These are phyloP conservation scores for Tilletia horrida DNA, from an alignment of 1,284 basidiomycete species.

Conservation along the genomic window DNA sequence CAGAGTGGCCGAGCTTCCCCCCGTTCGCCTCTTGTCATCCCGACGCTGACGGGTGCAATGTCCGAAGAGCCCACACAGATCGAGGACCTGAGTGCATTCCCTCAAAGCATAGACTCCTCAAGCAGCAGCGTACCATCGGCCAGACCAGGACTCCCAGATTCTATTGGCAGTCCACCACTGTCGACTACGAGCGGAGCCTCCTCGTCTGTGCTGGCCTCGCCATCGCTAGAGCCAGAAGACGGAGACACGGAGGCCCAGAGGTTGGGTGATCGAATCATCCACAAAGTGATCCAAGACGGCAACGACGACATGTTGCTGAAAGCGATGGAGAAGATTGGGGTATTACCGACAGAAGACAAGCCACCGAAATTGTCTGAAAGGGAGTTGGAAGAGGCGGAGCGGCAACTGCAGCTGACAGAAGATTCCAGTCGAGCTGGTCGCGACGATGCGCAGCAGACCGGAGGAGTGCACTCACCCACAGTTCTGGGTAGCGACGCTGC, in stretches of 20 bases:
- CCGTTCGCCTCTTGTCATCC: background rate
- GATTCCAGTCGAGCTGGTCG: no score
- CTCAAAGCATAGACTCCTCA: background rate
- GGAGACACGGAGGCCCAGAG: background rate
- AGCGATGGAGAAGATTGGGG: slow-evolving; percentile 15
- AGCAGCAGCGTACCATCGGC: no score
- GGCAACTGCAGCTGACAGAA: background rate
- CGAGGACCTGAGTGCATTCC: slow-evolving; percentile 2
- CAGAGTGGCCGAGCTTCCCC: background rate
- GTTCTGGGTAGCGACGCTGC: background rate
- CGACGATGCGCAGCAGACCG: no score
- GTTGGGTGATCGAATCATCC: background rate
- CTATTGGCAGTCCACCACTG: background rate
- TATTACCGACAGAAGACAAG: background rate
- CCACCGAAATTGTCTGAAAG: background rate
- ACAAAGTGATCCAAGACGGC: background rate
- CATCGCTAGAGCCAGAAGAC: background rate
- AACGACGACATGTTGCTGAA: slow-evolving; percentile 6
- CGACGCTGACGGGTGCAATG: background rate
- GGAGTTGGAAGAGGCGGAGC: background rate
- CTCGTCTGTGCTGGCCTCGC: background rate
- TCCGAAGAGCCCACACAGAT: slow-evolving; percentile 4
- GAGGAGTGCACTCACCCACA: background rate
- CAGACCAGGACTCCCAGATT: background rate
- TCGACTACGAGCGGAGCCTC: background rate